Evolutionary conservation across 352 stramenopile genomes (phyloP).

Genomic region (Pythium dissimile): DNA sequence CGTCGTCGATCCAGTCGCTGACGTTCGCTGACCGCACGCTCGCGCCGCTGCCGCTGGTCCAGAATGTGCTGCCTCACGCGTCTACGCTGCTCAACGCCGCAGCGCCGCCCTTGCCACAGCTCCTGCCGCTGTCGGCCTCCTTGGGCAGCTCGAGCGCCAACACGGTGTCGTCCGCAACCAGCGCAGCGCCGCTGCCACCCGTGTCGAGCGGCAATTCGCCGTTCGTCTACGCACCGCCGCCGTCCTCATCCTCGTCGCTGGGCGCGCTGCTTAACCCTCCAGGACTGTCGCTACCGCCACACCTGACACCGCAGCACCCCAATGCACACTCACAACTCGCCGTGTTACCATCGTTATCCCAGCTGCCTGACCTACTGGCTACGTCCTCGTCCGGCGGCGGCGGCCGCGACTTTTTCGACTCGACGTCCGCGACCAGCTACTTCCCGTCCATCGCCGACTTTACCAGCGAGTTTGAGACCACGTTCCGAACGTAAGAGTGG

Average conservation of each 20-base stretch:
- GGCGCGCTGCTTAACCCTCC: slow-evolving; percentile 33
- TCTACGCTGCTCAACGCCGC: slow-evolving; percentile 19
- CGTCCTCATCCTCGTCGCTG: slow-evolving; percentile 6
- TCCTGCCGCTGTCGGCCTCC: not conserved
- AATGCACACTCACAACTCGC: slow-evolving; percentile 12
- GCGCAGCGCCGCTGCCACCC: not conserved
- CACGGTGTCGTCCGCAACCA: not conserved
- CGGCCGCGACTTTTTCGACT: slow-evolving; percentile 55
- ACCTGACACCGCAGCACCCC: not conserved
- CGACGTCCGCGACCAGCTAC: slow-evolving; percentile 32
- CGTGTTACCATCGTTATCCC: slow-evolving; percentile 45
- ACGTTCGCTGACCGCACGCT: slow-evolving; percentile 18
- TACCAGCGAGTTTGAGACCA: slow-evolving; percentile 33
- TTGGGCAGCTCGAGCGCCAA: too few species aligned
- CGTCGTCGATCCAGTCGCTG: slow-evolving; percentile 32
- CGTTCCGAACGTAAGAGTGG: slow-evolving; percentile 42
- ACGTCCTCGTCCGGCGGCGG: not conserved
- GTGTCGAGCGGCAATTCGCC: not conserved
- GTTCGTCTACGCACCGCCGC: slow-evolving; percentile 3
- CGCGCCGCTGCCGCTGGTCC: slow-evolving; percentile 20
- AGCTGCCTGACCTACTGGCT: slow-evolving; percentile 64
- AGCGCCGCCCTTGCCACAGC: not conserved
- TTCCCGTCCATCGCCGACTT: slow-evolving; percentile 55
- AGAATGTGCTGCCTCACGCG: slow-evolving; percentile 24
- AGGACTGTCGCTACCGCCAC: slow-evolving; percentile 28